These are phyloP conservation scores for Nitzschia inconspicua DNA, from an alignment of 108 stramenopile genomes.

Conservation along the genomic window DNA sequence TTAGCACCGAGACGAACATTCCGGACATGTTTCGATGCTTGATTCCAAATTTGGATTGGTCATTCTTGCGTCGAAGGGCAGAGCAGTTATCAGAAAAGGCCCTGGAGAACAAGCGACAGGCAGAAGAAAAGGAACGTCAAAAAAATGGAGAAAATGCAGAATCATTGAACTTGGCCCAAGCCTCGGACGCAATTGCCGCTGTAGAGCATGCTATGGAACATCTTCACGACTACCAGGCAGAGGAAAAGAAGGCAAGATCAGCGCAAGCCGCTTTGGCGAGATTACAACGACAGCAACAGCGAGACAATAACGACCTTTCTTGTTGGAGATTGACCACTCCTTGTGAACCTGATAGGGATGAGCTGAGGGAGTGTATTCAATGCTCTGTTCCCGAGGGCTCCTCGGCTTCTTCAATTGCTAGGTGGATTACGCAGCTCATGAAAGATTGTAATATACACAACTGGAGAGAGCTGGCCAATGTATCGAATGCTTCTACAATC, in stretches of 20 bases:
- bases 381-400: neutral
- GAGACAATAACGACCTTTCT: neutral
- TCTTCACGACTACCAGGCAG: conserved; percentile 36
- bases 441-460: conserved; percentile 39
- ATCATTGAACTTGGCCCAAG: conserved; percentile 46
- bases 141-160: conserved; percentile 28
- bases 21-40: conserved; percentile 46
- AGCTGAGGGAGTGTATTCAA: conserved; percentile 66
- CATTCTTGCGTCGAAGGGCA: conserved; percentile 70
- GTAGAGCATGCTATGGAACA: conserved; percentile 64
- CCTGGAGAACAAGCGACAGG: conserved; percentile 70
- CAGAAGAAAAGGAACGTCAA: conserved; percentile 28
- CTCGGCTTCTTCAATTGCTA: neutral
- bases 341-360: conserved; percentile 64
- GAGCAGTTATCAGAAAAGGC: conserved; percentile 82
- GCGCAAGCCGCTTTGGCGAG: conserved; percentile 53
- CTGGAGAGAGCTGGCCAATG: conserved; percentile 81
- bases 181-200: conserved; percentile 40
- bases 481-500: conserved; percentile 9
- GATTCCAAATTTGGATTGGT: conserved; percentile 75
- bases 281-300: conserved; percentile 1
- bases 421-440: conserved; percentile 23
- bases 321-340: conserved; percentile 67
- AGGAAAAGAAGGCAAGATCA: conserved; percentile 29
- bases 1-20: conserved; percentile 8